Evolutionary conservation across 331 rosid genomes (phyloP).

Genomic region (Pyrus hybrid): DNA sequence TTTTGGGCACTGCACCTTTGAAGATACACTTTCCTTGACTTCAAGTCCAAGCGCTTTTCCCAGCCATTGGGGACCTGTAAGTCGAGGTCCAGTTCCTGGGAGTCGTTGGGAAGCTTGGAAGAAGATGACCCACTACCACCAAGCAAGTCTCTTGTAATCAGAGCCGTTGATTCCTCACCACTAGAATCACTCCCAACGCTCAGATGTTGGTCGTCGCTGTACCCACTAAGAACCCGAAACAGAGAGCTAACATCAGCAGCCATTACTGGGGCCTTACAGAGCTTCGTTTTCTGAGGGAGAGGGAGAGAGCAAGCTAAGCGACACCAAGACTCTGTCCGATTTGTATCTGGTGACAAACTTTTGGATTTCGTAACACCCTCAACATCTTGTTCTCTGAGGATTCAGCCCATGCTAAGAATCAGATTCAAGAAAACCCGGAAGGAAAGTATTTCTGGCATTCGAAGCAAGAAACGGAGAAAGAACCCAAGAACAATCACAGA

Average conservation of each 20-base stretch:
- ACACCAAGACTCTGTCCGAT: no score
- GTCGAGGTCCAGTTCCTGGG: slow-evolving; percentile 95
- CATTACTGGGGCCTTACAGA: slow-evolving; percentile 28
- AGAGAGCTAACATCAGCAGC: slow-evolving; percentile 86
- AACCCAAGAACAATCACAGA: no score
- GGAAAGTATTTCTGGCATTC: no score
- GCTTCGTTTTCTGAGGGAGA: background rate
- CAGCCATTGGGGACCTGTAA: slow-evolving; percentile 89
- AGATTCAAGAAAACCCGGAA: no score
- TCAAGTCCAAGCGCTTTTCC: slow-evolving; percentile 85
- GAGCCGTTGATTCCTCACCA: slow-evolving; percentile 68
- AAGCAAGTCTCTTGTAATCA: slow-evolving; percentile 75
- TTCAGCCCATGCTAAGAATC: no score
- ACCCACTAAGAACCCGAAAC: slow-evolving; percentile 47
- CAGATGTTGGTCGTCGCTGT: slow-evolving; percentile 69
- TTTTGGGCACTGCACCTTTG: slow-evolving; percentile 45
- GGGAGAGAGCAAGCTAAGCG: no score
- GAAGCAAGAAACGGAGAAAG: no score
- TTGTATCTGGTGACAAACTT: no score
- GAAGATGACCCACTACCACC: slow-evolving; percentile 52
- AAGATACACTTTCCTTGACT: slow-evolving; percentile 87
- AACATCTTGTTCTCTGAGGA: no score
- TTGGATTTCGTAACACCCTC: no score
- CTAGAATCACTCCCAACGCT: slow-evolving; percentile 48
- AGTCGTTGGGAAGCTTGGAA: slow-evolving; percentile 28